Conservation (phyloP, 495 filamentous ascomycete genomes). For the Xylaria longipes region DNA sequence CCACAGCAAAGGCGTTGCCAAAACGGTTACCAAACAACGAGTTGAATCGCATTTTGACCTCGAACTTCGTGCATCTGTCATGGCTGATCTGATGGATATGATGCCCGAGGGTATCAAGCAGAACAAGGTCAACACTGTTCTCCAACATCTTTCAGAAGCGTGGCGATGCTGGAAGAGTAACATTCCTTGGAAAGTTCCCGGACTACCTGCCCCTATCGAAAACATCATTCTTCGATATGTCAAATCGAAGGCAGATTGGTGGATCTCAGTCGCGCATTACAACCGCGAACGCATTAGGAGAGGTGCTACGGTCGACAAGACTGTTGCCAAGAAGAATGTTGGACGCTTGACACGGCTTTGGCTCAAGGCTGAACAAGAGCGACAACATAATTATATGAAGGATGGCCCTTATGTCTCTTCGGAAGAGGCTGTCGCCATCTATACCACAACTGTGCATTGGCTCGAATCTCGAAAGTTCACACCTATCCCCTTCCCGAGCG, state of each 20-base stretch:
- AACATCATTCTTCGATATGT: conserved; percentile 98
- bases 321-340: conserved; percentile 98
- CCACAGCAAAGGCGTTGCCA: conserved; percentile 98
- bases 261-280: conserved; percentile 98
- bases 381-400: conserved; percentile 99
- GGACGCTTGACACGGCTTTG: conserved; percentile 93
- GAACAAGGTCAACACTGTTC: conserved; percentile 97
- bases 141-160: conserved; percentile 96
- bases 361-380: conserved; percentile 98
- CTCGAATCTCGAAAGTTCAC: conserved; percentile 98
- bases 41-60: conserved; percentile 99
- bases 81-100: conserved; percentile 99
- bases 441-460: conserved; percentile 99
- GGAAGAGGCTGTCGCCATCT: conserved; percentile 98
- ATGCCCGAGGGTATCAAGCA: conserved; percentile 99
- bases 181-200: conserved; percentile 99
- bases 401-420: conserved; percentile 98
- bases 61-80: conserved; percentile 96
- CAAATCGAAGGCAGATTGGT: conserved; percentile 99
- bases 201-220: conserved; percentile 93
- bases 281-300: conserved; percentile 95
- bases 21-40: conserved; percentile 98
- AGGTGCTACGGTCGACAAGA: conserved; percentile 98
- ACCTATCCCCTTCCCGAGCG: conserved; percentile 97
- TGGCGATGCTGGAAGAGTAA: conserved; percentile 99